Percentiles rank a stretch among this genome's conserved stretches.
phyloP scores from a whole-genome alignment of 2,329 filamentous ascomycete species.

The Pseudopithomyces maydicus region DNA sequence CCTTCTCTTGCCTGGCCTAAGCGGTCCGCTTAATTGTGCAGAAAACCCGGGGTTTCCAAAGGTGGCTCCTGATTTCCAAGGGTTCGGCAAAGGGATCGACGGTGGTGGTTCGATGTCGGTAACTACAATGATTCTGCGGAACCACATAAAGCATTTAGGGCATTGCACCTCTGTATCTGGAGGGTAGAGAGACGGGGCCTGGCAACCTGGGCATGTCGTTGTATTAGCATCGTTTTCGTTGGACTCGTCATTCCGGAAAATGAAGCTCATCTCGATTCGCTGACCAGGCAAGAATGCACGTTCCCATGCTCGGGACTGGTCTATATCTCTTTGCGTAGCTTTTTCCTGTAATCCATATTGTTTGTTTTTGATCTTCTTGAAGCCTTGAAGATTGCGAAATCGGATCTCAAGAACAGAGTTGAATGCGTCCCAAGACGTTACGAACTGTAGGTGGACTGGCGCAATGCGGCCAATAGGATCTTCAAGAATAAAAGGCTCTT shows the following conservation, averaged over 20 bases:
- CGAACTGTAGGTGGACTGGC: constrained; percentile 20
- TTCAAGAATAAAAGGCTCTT: constrained; percentile 22
- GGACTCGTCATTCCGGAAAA: constrained; percentile 3
- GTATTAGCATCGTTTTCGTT: background rate
- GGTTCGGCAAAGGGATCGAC: background rate
- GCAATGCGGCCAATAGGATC: constrained; percentile 20
- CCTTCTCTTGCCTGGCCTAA: constrained; percentile 6
- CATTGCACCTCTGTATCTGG: constrained; percentile 8
- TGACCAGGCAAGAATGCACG: constrained; percentile 18
- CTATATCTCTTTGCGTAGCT: constrained; percentile 13
- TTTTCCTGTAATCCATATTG: constrained; percentile 18
- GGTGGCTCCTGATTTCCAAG: constrained; percentile 5
- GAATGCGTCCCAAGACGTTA: constrained; percentile 20
- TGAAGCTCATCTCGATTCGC: constrained; percentile 17
- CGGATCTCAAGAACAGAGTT: constrained; percentile 18
- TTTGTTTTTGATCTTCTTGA: constrained; percentile 13
- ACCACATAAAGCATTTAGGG: constrained; percentile 11
- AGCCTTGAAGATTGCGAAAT: constrained; percentile 15
- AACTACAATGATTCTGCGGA: constrained; percentile 9
- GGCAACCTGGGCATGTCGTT: constrained; percentile 12
- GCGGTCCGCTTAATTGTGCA: constrained; percentile 2
- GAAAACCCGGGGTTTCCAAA: constrained; percentile 9
- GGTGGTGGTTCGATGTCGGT: constrained; percentile 9
- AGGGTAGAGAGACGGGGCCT: background rate
- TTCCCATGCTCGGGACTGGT: constrained; percentile 4